Percentiles rank a stretch among this genome's conserved stretches.
Conservation (phyloP, 345 rosid species). For the Moringa oleifera region DNA sequence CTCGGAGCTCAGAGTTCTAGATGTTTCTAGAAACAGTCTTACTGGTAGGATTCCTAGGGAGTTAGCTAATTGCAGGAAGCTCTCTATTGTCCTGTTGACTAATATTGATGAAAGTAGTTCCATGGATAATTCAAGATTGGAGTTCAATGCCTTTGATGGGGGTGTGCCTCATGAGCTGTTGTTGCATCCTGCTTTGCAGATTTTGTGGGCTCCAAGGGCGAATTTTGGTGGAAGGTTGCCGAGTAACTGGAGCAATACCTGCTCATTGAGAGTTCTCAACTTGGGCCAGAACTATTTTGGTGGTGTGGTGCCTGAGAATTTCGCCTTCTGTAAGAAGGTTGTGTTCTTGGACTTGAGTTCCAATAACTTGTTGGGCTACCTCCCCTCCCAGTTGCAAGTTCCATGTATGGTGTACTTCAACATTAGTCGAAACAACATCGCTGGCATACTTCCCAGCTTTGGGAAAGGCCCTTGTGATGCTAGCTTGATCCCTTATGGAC, state of each 20-base stretch:
- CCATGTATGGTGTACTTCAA: slow-evolving; percentile 57
- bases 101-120: slow-evolving; percentile 26
- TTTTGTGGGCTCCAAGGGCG: slow-evolving; percentile 71
- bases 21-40: slow-evolving; percentile 58
- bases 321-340: slow-evolving; percentile 43
- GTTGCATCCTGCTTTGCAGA: slow-evolving; percentile 35
- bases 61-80: slow-evolving; percentile 37
- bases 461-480: slow-evolving; percentile 26
- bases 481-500: slow-evolving; percentile 16
- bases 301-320: slow-evolving; percentile 33
- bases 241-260: slow-evolving; percentile 30
- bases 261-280: slow-evolving; percentile 50
- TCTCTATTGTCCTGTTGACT: slow-evolving; percentile 46
- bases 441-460: slow-evolving; percentile 42
- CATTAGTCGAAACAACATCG: slow-evolving; percentile 44
- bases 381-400: slow-evolving; percentile 41
- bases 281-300: slow-evolving; percentile 43
- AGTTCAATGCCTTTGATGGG: slow-evolving; percentile 56
- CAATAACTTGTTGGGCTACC: slow-evolving; percentile 40
- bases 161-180: slow-evolving; percentile 37
- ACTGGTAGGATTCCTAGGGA: slow-evolving; percentile 44
- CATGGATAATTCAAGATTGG: slow-evolving; percentile 28
- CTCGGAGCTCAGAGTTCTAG: slow-evolving; percentile 48
- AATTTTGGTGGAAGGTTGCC: slow-evolving; percentile 58
- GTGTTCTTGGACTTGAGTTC: slow-evolving; percentile 60